Evolutionary conservation across 2,329 filamentous ascomycete genomes (phyloP), one percentile per base, ranked within the genome.

Genomic region (Penicillium sp.): DNA sequence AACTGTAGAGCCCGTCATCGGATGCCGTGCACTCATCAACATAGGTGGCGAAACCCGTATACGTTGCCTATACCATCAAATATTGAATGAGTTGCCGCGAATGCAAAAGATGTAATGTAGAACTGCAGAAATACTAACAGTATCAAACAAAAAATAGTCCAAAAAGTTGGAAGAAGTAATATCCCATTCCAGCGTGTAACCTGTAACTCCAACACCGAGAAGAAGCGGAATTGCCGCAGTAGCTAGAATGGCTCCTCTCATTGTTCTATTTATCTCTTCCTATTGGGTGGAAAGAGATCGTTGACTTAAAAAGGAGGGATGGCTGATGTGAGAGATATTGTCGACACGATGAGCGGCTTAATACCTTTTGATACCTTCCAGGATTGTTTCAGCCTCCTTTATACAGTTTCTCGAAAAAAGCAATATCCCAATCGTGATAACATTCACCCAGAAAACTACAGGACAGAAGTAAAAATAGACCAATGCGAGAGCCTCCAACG

Each of bases 1-100:
- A 75, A 38, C 68, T 67, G 46, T 75, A 66, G n/a, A 78, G 61
- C 3, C 70, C 71, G 2, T 63, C 65, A 50, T 63, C 63, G 56
- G 73, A 66, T 16, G 75, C 75, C 14, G 64, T 66, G 23, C 64
- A 62, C 47, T 77, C 69, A 55, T 76, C 69, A 48, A 76, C 66
- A 60, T 79, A 82, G 59, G 75, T 75, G n/a, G 81, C 79, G 20
- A 60, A 60, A 16, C 58, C 55, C 4, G n/a, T 63, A 0, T 91
- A 88, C 2, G 62, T 47, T 35, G 59, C 66, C 55, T 57, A 33
- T 47, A 26, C 7, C 3, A 42, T 35, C 12, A 7, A n/a, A 28
- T 26, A 40, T n/a, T 7, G n/a, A 20, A 5, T 47, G 4, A 14
- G 23, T 20, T 46, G n/a, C 3, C 3, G 12, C 47, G 7, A 30